Conservation (phyloP, 2,329 filamentous ascomycete species). For the Botryosphaeria agaves region DNA sequence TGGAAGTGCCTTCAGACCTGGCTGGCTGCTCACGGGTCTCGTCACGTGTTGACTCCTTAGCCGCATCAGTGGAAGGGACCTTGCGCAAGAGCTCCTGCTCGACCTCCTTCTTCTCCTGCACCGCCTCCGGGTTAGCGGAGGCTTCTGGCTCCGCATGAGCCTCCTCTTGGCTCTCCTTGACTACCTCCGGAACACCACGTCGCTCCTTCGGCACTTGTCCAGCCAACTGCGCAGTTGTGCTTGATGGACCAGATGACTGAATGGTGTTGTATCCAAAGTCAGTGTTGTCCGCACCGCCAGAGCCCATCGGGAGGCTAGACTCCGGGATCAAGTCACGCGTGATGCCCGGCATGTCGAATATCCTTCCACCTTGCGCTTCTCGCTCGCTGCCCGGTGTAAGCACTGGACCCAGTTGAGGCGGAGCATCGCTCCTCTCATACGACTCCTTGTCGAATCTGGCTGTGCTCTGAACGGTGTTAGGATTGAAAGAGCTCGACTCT, state of each 20-base stretch:
- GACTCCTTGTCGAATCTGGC: conserved; percentile 60
- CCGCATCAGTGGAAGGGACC: conserved; percentile 25
- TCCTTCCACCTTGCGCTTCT: conserved; percentile 22
- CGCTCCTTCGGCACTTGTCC: conserved; percentile 26
- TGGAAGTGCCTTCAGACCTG: neutral
- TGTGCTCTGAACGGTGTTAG: conserved; percentile 52
- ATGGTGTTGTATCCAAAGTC: conserved; percentile 20
- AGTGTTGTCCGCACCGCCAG: conserved; percentile 16
- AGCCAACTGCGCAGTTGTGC: conserved; percentile 29
- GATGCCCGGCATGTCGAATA: conserved; percentile 30
- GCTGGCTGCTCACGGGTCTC: too few species aligned
- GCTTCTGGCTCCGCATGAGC: conserved; percentile 50
- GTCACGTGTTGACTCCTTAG: neutral
- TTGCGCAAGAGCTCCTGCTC: conserved; percentile 54
- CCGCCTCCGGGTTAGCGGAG: conserved; percentile 44
- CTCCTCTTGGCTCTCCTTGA: conserved; percentile 55
- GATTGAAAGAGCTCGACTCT: conserved; percentile 41
- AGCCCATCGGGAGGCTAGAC: conserved; percentile 59
- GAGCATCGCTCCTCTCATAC: conserved; percentile 63
- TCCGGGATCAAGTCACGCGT: conserved; percentile 58
- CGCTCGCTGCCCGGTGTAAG: conserved; percentile 25
- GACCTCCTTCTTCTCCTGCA: conserved; percentile 52
- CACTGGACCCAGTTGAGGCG: conserved; percentile 26
- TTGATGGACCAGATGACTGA: conserved; percentile 23
- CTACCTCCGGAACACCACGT: conserved; percentile 39